A percentile compares a stretch with the other conserved stretches of the same genome.
These are phyloP conservation scores for Aspergillus ochraceus DNA, from an alignment of 2,329 filamentous ascomycete species.

Conservation along the genomic window DNA sequence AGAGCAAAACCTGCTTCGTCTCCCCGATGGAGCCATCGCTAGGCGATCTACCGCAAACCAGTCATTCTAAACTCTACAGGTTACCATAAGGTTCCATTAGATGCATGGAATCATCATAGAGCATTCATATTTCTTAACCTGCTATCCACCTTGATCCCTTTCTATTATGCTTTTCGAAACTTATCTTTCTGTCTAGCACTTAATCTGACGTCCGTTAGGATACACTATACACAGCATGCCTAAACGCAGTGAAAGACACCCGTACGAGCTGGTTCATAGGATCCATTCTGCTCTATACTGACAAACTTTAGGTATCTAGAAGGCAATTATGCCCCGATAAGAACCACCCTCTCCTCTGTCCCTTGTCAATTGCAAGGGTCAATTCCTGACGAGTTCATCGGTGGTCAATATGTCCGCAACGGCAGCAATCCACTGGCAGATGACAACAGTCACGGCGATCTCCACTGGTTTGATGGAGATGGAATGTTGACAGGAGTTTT, in stretches of 20 bases:
- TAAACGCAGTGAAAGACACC: background rate
- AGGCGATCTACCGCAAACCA: background rate
- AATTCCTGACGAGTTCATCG: constrained; percentile 65
- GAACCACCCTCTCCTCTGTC: constrained; percentile 51
- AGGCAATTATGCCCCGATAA: constrained; percentile 70
- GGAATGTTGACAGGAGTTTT: constrained; percentile 71
- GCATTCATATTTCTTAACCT: no score
- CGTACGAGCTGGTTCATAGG: background rate
- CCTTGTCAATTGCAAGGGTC: constrained; percentile 58
- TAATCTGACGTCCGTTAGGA: background rate
- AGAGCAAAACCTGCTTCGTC: background rate
- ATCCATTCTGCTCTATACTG: background rate
- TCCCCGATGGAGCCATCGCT: background rate
- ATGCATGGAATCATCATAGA: no score
- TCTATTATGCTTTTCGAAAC: no score
- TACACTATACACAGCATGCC: background rate
- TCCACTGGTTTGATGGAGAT: constrained; percentile 75
- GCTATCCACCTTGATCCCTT: no score
- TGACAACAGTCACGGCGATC: constrained; percentile 61
- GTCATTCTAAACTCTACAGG: background rate
- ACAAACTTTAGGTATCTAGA: constrained; percentile 54
- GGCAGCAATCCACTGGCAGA: constrained; percentile 68
- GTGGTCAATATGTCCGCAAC: constrained; percentile 71
- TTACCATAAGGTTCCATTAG: background rate
- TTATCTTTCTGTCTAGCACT: background rate